These are phyloP conservation scores for Euryodendron excelsum DNA, from an alignment of 148 eudicot species.

Conservation along the genomic window DNA sequence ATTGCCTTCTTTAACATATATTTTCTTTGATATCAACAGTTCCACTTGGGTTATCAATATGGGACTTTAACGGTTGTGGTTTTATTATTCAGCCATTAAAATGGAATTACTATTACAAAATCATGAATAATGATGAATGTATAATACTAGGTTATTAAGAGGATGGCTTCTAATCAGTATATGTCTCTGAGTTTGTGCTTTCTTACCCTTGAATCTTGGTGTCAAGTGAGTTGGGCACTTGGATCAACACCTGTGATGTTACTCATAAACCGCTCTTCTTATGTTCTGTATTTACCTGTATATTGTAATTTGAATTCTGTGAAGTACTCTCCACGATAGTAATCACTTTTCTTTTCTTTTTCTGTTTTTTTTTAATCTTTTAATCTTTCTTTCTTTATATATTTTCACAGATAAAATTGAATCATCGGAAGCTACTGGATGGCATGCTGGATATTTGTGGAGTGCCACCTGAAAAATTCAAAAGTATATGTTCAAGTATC, in stretches of 20 bases:
- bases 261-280: neutral
- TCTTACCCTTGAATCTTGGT: neutral
- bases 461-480: constrained; percentile 84
- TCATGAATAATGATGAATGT: neutral
- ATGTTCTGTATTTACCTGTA: constrained; percentile 4
- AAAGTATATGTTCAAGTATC: constrained; percentile 93
- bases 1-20: neutral
- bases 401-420: constrained; percentile 70
- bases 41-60: neutral
- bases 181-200: neutral
- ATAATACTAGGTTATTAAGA: neutral
- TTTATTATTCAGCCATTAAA: neutral
- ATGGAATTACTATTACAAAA: neutral
- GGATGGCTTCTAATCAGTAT: neutral
- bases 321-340: neutral
- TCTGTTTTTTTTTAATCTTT: too few species aligned
- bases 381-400: neutral
- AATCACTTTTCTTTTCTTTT: neutral
- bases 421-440: constrained; percentile 90
- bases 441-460: constrained; percentile 95
- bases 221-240: neutral
- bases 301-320: neutral
- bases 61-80: neutral
- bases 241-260: neutral
- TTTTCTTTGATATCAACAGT: neutral